phyloP scores from a whole-genome alignment of 2,329 filamentous ascomycete species.

The Allantophomopsis cytisporea region DNA sequence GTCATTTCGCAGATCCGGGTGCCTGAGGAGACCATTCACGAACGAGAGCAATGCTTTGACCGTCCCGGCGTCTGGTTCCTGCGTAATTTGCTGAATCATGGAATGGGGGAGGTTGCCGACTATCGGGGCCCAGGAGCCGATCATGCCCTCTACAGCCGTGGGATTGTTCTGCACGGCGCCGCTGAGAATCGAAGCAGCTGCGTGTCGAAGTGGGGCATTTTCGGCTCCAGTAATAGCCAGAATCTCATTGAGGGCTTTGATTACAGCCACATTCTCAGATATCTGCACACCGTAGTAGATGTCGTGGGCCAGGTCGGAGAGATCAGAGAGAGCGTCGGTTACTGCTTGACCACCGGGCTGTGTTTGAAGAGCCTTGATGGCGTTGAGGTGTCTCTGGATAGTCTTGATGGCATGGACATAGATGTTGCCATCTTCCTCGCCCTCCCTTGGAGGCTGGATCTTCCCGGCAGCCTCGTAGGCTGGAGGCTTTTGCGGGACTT shows the following conservation, averaged over 20 bases:
- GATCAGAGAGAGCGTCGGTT: conserved; percentile 27
- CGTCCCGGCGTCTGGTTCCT: conserved; percentile 12
- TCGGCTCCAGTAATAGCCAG: conserved; percentile 20
- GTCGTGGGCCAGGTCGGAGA: conserved; percentile 54
- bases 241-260: conserved; percentile 43
- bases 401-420: conserved; percentile 19
- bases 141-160: conserved; percentile 38
- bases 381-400: conserved; percentile 28
- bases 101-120: conserved; percentile 3
- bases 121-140: conserved; percentile 27
- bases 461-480: conserved; percentile 41
- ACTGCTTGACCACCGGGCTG: conserved; percentile 14
- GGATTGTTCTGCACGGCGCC: conserved; percentile 52
- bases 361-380: conserved; percentile 34
- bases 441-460: conserved; percentile 33
- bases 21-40: conserved; percentile 42
- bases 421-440: conserved; percentile 2
- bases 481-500: conserved; percentile 35
- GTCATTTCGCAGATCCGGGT: conserved; percentile 33
- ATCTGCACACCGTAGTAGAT: conserved; percentile 57
- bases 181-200: conserved; percentile 42
- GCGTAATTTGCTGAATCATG: conserved; percentile 9
- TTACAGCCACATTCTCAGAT: conserved; percentile 35
- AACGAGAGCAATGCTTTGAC: conserved; percentile 27
- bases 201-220: conserved; percentile 19